Conservation (phyloP, 2,329 filamentous ascomycete species). For the Nemania serpens region DNA sequence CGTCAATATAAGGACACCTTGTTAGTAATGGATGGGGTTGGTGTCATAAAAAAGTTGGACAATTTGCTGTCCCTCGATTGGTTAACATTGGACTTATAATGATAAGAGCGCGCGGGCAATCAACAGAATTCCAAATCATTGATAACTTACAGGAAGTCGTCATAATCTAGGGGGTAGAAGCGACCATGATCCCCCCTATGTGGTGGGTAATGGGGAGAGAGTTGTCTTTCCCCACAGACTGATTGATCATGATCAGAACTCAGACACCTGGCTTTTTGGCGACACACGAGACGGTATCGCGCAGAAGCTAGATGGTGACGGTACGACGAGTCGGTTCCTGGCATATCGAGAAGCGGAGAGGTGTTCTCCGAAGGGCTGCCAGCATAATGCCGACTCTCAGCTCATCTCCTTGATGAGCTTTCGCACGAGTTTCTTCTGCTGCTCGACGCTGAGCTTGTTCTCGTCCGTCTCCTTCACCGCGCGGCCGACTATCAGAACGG, state of each 20-base stretch:
- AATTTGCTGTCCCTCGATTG: slow-evolving; percentile 18
- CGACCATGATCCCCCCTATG: slow-evolving; percentile 7
- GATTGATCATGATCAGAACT: slow-evolving; percentile 6
- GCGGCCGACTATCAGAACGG: slow-evolving; percentile 76
- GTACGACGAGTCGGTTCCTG: neutral
- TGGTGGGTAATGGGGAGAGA: slow-evolving; percentile 7
- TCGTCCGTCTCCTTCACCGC: slow-evolving; percentile 80
- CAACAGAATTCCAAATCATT: slow-evolving; percentile 26
- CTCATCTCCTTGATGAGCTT: slow-evolving; percentile 65
- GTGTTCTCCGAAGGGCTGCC: slow-evolving; percentile 9
- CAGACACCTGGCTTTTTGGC: neutral
- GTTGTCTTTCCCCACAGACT: slow-evolving; percentile 5
- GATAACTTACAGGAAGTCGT: slow-evolving; percentile 23
- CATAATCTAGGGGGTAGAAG: slow-evolving; percentile 12
- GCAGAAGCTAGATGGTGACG: neutral
- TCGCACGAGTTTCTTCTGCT: slow-evolving; percentile 72
- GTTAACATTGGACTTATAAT: slow-evolving; percentile 14
- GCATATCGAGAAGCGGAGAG: neutral
- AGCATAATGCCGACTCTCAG: slow-evolving; percentile 43
- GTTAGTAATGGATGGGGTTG: slow-evolving; percentile 7
- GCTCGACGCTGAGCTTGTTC: slow-evolving; percentile 63
- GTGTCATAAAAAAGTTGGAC: slow-evolving; percentile 22
- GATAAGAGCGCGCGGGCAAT: slow-evolving; percentile 17
- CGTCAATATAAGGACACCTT: slow-evolving; percentile 23
- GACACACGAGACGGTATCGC: neutral